Evolutionary conservation across 163 green algal species (phyloP).

Genomic region (Coccomyxa subellipsoidea): DNA sequence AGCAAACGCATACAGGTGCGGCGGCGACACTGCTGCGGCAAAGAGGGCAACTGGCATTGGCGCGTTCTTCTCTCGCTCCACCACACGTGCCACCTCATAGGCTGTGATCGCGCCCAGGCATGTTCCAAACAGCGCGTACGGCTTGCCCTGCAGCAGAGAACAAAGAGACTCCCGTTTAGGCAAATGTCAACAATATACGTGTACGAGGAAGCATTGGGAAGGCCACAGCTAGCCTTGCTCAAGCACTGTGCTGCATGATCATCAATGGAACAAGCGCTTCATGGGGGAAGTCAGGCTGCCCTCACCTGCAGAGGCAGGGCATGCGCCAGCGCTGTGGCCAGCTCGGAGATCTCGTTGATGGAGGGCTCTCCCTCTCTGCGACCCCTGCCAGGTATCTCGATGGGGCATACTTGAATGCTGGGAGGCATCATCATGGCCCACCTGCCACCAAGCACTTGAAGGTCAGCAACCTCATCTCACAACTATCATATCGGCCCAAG

Average conservation of each 20-base stretch:
- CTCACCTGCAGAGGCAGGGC: slow-evolving; percentile 33
- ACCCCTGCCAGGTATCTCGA: slow-evolving; percentile 45
- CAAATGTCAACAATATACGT: neutral
- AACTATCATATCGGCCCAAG: neutral
- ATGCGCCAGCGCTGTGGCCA: slow-evolving; percentile 29
- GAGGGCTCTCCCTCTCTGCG: slow-evolving; percentile 25
- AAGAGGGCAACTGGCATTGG: slow-evolving; percentile 35
- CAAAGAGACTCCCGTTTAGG: neutral
- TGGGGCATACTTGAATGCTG: slow-evolving; percentile 44
- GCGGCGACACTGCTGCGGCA: slow-evolving; percentile 45
- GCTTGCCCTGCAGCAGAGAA: slow-evolving; percentile 31
- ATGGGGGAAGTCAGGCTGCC: neutral
- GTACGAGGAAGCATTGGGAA: neutral
- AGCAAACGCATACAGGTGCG: slow-evolving; percentile 42
- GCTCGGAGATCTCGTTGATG: slow-evolving; percentile 11
- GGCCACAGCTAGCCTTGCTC: no score
- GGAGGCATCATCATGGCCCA: slow-evolving; percentile 44
- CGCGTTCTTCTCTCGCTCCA: neutral
- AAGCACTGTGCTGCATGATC: neutral
- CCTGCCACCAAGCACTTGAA: neutral
- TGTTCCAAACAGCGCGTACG: slow-evolving; percentile 50
- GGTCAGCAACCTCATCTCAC: neutral
- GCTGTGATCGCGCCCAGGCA: slow-evolving; percentile 52
- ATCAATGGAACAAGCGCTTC: neutral
- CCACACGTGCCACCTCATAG: slow-evolving; percentile 40